Evolutionary conservation across 352 stramenopile genomes (phyloP), one percentile per base, ranked within the genome.

Genomic region (Phytophthora palmivora): DNA sequence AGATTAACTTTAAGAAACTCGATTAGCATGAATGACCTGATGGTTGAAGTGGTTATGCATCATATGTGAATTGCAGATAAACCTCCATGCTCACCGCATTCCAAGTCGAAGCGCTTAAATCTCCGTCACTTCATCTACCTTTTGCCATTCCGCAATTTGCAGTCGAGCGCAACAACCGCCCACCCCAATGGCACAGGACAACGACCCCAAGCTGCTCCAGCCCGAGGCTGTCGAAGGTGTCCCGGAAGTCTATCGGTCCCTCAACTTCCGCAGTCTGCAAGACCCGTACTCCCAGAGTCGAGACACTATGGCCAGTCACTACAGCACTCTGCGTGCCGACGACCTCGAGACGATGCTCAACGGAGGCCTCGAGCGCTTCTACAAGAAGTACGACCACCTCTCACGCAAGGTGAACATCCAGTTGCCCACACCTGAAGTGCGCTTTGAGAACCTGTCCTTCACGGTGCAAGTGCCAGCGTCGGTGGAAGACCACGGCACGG

Each of bases 311-410:
- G 30, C 30, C 7, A 72, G 63, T 67, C 63, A 53, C 18, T 72
- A 68, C 49, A 72, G 63, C 36, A 72, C 84, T 28, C 66, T 92
- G 44, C 74, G 83, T 12, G 78, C 84, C 30, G 79, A 87, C 32
- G 74, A 91, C 51, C 54, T 93, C 19, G 84, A 91, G 49, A 79
- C 65, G 22, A 91, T 72, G 64, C 69, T 93, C 1, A 75, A 76
- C 38, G 84, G 84, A 19, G 84, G 84, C 0, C 66, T 94, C 3
- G 84, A 94, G 36, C 70, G 66, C 15, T 93, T 93, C 62, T 93
- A 93, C 74, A 87, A 89, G 56, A 93, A 94, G 61, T 93, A 91
- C 74, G 67, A 90, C 56, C 76, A 90, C 53, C 24, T 89, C 3
- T 91, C 79, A 5, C 71, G 67, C 32, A 90, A 91, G 64, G 72